Base-by-base conservation (phyloP, 164 flowering plant genomes). In the Santalum album region DNA sequence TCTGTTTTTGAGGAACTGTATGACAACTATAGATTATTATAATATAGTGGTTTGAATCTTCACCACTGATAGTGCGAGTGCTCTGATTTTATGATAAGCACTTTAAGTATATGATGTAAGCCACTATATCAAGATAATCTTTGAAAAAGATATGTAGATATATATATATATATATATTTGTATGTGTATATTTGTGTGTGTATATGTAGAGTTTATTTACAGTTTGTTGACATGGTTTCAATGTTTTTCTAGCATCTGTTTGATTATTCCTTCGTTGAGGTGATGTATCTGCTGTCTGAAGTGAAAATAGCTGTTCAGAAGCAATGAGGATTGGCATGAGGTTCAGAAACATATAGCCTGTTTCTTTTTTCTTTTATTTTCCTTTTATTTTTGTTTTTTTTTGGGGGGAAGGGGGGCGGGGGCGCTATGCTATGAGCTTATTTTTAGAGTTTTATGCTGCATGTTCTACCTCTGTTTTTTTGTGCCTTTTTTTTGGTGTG, bases 61-160 rank as follows among this genome's bases (percentile, higher is more conserved):
- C 29, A 48, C 65, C 74, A 62, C 72, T 58, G 39, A 59, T 68
- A 65, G 62, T 56, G 62, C 43, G 53, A 64, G 63, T 61, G 24
- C 58, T 57, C 67, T 58, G 55, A 32, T 54, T 49, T 54, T 34
- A 22, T 66, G 59, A 65, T 54, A 55, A 62, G 46, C 58, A 66
- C 55, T 54, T 64, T 58, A 38, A 56, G 68, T 49, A 51, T 56
- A 18, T 68, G 70, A 74, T 54, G 69, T 67, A 69, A 71, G 60
- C 76, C 78, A 72, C 53, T 67, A 61, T 43, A 45, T 12, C 16
- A 17, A 53, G 58, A 56, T 54, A 53, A 63, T 63, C 64, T 44
- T 51, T 55, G 56, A 55, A 39, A 57, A 50, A 25, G 60, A 56
- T 78, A 40, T 58, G 72, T 68, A 61, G 69, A 59, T 58, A 66